Base-by-base conservation (phyloP, 2,329 filamentous ascomycete species). In the Fusarium musae region DNA sequence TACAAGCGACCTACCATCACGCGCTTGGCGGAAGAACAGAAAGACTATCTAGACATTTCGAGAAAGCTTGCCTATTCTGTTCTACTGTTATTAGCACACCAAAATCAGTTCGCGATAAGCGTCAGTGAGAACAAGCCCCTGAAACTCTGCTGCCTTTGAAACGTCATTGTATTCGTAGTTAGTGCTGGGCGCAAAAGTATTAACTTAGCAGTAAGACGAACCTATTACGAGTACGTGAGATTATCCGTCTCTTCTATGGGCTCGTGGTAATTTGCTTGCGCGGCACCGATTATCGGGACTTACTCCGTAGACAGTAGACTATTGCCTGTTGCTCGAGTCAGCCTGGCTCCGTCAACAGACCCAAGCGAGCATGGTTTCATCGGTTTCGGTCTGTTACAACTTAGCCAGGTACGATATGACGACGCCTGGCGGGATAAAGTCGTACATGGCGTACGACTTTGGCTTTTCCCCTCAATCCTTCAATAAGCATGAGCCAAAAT, bases 391-490 rank as follows among this genome's bases (percentile, higher is more conserved):
- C 32, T 59, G n/a, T 34, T 69, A 32, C 5, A 32, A 32, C 32
- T 32, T 32, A 65, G 65, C 40, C 66, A 69, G 66, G 66, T n/a
- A 70, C 66, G 59, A 59, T 16, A 63, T 71, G 66, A 74, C 66
- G 70, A 73, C 60, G 70, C 30, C 30, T 54, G 36, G 34, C n/a
- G 32, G 43, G 11, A 66, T 47, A 17, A 37, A 42, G 44, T 68
- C 34, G 65, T 47, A 53, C 46, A 60, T 61, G 57, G 58, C 56
- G 56, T 61, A 58, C 59, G 69, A 46, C 43, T 58, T 46, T 42
- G n/a, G 23, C 32, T 28, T 50, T 46, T 19, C 30, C 46, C 54
- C 16, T 34, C 43, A 40, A 26, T 30, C 32, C 42, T 21, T 40
- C 34, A 54, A n/a, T 40, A 39, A 28, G 47, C 28, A 17, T 54